Evolutionary conservation across 345 rosid genomes (phyloP).

Genomic region (Pistacia atlantica): DNA sequence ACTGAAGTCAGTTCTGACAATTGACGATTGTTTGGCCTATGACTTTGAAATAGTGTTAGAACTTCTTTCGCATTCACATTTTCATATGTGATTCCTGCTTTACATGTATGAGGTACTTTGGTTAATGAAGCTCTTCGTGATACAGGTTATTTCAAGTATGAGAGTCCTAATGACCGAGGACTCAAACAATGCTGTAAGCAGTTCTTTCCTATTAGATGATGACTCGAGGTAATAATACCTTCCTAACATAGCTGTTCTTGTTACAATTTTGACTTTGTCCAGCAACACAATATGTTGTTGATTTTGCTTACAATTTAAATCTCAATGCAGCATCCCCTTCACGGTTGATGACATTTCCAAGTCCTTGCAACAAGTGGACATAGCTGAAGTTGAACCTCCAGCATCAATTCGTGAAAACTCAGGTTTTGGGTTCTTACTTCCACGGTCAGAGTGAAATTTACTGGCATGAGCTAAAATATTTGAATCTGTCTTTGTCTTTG

Average conservation of each 20-base stretch:
- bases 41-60: background rate
- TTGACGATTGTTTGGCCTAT: background rate
- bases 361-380: slow-evolving; percentile 86
- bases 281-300: background rate
- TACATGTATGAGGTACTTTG: background rate
- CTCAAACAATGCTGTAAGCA: slow-evolving; percentile 90
- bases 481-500: background rate
- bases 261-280: background rate
- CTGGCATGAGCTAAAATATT: background rate
- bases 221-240: slow-evolving; percentile 75
- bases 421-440: slow-evolving; percentile 85
- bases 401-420: slow-evolving; percentile 84
- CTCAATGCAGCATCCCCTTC: slow-evolving; percentile 84
- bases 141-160: slow-evolving; percentile 90
- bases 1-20: slow-evolving; percentile 7
- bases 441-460: slow-evolving; percentile 59
- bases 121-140: slow-evolving; percentile 5
- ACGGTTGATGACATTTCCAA: slow-evolving; percentile 98
- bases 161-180: slow-evolving; percentile 97
- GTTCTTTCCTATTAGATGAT: slow-evolving; percentile 94
- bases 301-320: slow-evolving; percentile 20
- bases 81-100: background rate
- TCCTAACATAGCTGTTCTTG: background rate
- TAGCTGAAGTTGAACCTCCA: slow-evolving; percentile 88
- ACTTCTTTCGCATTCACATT: background rate